Evolutionary conservation across 352 stramenopile species (phyloP), one percentile per base, ranked within the genome.

Genomic region (Pythium pyrilobum): DNA sequence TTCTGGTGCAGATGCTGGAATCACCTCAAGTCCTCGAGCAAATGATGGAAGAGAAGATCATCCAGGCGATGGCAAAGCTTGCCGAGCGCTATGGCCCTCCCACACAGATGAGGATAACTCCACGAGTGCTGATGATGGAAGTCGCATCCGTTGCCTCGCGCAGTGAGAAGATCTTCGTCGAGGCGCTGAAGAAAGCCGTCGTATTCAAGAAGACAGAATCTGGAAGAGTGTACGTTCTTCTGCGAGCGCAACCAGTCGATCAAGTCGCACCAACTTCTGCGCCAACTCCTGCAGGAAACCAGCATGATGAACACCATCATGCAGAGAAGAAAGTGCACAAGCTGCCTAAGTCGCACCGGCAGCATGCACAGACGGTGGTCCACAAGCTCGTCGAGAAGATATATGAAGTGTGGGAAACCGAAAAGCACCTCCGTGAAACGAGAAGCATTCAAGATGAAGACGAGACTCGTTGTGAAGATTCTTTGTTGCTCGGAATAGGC

Each of bases 1-100:
- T 95, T 18, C 52, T 95, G 3, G 85, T 79, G 13, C 82, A 92
- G 39, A 63, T 81, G 8, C 61, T 95, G 25, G 82, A 93, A 53
- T 93, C 84, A 5, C 85, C 85, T 3, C 76, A 91, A 52, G 79
- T 93, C 7, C 55, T 95, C n/a, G 70, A 93, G 56, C 74, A 85
- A 27, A 84, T 84, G 58, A 93, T 93, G 81, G 81, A 93, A 59
- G 82, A 92, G 12, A 92, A 89, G 48, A 92, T 95, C 65, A 44
- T 69, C 12, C 72, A 78, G 34, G 78, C 79, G 7, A 82, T 95
- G 23, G 72, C 71, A 3, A 95, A 95, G 57, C 49, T 95, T 33
- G 72, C 81, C 21, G 67, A 79, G 8, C 72, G 85, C 25, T 83
- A 89, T 46, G 82, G 82, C 9, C 64, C 82, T 23, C 77, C 77